phyloP scores from a whole-genome alignment of 2,329 filamentous ascomycete species.

The Aureobasidium pullulans region DNA sequence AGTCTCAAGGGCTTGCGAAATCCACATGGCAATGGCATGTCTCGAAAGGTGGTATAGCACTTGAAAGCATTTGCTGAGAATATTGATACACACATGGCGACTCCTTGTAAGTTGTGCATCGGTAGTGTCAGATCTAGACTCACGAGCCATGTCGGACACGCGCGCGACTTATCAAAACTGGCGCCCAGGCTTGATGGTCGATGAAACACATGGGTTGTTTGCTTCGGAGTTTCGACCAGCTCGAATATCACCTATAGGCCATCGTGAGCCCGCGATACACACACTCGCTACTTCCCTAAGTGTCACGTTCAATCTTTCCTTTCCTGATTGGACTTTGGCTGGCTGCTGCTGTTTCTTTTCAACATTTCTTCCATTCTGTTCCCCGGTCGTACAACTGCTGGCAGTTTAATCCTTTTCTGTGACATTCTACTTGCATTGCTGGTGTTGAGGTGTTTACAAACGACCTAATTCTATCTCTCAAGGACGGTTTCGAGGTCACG shows the following conservation, averaged over 20 bases:
- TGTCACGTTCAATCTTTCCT: background rate
- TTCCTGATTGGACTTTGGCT: background rate
- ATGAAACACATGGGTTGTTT: constrained; percentile 10
- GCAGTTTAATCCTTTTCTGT: constrained; percentile 9
- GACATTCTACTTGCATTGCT: background rate
- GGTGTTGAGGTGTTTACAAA: background rate
- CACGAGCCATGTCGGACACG: background rate
- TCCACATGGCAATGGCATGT: background rate
- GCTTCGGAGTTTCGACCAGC: background rate
- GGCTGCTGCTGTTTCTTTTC: background rate
- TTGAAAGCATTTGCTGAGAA: background rate
- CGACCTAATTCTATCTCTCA: background rate
- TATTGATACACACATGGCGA: background rate
- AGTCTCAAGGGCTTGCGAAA: background rate
- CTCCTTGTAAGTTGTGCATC: background rate
- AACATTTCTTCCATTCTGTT: background rate
- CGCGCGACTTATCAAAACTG: constrained; percentile 1
- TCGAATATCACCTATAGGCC: background rate
- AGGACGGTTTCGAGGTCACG: background rate
- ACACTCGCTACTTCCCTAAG: background rate
- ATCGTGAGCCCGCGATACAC: background rate
- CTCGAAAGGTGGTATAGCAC: background rate
- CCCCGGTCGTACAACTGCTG: constrained; percentile 8
- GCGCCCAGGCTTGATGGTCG: background rate
- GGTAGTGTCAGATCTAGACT: background rate